These are phyloP conservation scores for Schizosaccharomyces pombe DNA, from an alignment of 805 yeast species.

Conservation along the genomic window DNA sequence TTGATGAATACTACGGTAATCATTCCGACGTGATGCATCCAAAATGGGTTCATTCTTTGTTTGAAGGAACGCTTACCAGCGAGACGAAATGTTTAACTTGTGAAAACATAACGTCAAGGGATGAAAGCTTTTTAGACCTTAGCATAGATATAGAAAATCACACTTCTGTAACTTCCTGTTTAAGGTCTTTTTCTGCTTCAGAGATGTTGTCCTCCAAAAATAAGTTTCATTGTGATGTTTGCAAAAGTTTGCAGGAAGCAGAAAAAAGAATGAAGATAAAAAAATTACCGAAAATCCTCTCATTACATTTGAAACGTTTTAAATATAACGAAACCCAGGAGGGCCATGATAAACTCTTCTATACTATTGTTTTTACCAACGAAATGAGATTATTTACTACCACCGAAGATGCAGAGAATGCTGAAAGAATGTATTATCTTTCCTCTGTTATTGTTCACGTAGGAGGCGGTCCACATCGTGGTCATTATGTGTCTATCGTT, in stretches of 20 bases:
- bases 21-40: constrained; percentile 6
- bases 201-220: constrained; percentile 71
- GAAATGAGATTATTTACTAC: constrained; percentile 43
- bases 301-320: constrained; percentile 75
- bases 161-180: constrained; percentile 49
- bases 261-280: constrained; percentile 67
- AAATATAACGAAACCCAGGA: constrained; percentile 69
- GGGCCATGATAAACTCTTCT: constrained; percentile 64
- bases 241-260: constrained; percentile 82
- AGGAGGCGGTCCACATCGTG: constrained; percentile 95
- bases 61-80: constrained; percentile 66
- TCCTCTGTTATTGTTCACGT: constrained; percentile 77
- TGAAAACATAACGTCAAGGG: constrained; percentile 56
- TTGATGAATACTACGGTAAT: constrained; percentile 15
- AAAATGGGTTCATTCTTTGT: constrained; percentile 38
- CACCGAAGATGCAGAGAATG: constrained; percentile 27
- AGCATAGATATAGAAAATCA: constrained; percentile 63
- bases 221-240: constrained; percentile 78
- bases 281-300: constrained; percentile 50
- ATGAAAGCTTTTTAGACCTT: constrained; percentile 69
- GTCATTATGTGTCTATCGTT: constrained; percentile 76
- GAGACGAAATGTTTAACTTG: constrained; percentile 80
- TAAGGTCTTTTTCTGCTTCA: constrained; percentile 60
- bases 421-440: constrained; percentile 49
- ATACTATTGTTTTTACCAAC: constrained; percentile 61